phyloP scores from a whole-genome alignment of 345 rosid species.

The Citrus medica region DNA sequence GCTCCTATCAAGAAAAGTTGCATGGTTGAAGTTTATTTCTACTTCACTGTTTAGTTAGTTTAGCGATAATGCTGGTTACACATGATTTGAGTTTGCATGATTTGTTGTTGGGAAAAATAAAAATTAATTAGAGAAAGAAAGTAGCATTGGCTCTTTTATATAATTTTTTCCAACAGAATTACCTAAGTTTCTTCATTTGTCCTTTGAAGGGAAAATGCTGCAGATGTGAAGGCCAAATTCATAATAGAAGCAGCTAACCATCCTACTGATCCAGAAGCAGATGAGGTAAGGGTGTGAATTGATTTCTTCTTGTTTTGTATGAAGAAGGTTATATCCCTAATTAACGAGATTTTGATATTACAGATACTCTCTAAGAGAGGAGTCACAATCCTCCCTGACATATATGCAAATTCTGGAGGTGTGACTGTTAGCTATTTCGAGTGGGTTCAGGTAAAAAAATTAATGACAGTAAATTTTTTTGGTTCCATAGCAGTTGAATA shows the following conservation, averaged over 20 bases:
- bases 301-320: background rate
- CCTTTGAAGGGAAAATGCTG: slow-evolving; percentile 78
- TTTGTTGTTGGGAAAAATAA: background rate
- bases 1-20: background rate
- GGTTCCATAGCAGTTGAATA: too few relatives aligned
- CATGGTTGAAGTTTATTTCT: background rate
- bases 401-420: slow-evolving; percentile 97
- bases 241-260: slow-evolving; percentile 96
- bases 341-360: slow-evolving; percentile 8
- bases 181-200: background rate
- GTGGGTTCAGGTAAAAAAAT: slow-evolving; percentile 81
- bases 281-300: slow-evolving; percentile 53
- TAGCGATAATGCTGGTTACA: background rate
- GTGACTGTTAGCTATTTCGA: slow-evolving; percentile 99
- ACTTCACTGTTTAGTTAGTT: background rate
- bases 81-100: background rate
- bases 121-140: background rate
- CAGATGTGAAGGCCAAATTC: slow-evolving; percentile 90
- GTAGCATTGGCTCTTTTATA: background rate
- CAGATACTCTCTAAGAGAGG: slow-evolving; percentile 95
- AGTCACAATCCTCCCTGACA: slow-evolving; percentile 89
- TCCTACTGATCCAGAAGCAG: slow-evolving; percentile 98
- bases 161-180: background rate
- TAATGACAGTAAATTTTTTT: background rate
- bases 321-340: background rate